Conservation (phyloP, 768 basidiomycete species). For the Amanita brunnescens region DNA sequence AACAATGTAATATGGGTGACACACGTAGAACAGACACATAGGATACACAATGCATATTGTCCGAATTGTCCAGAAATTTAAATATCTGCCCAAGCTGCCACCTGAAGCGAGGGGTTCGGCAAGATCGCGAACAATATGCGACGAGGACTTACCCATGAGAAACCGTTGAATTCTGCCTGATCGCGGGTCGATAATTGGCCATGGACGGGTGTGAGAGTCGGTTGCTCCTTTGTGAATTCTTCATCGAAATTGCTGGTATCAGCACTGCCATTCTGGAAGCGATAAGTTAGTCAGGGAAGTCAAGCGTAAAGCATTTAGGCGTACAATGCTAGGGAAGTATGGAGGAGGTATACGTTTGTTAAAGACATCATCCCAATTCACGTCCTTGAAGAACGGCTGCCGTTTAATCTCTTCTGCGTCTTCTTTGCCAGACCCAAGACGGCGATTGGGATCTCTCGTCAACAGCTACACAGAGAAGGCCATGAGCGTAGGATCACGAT, state of each 20-base stretch:
- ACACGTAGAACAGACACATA: constrained; percentile 21
- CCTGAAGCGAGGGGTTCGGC: constrained; percentile 18
- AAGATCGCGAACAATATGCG: constrained; percentile 4
- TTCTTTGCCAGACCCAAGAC: constrained; percentile 83
- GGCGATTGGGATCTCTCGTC: constrained; percentile 83
- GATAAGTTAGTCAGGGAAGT: background rate
- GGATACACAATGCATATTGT: constrained; percentile 19
- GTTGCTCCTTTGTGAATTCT: constrained; percentile 95
- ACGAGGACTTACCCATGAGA: constrained; percentile 75
- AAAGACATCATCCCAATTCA: constrained; percentile 93
- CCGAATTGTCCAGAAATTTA: constrained; percentile 21
- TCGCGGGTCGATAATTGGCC: constrained; percentile 84
- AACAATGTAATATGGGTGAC: background rate
- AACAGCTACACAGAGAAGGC: constrained; percentile 49
- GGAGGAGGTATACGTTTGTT: constrained; percentile 96
- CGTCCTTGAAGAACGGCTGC: constrained; percentile 98
- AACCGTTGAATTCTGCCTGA: constrained; percentile 93
- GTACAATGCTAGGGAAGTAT: constrained; percentile 92
- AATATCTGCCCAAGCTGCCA: constrained; percentile 54
- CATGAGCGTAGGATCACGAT: background rate
- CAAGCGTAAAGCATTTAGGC: constrained; percentile 19
- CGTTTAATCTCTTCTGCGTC: constrained; percentile 97
- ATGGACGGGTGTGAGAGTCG: constrained; percentile 95
- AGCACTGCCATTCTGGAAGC: constrained; percentile 63
- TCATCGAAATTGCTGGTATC: constrained; percentile 94